Evolutionary conservation across 768 basidiomycete genomes (phyloP).

Genomic region (Roridomyces roridus): DNA sequence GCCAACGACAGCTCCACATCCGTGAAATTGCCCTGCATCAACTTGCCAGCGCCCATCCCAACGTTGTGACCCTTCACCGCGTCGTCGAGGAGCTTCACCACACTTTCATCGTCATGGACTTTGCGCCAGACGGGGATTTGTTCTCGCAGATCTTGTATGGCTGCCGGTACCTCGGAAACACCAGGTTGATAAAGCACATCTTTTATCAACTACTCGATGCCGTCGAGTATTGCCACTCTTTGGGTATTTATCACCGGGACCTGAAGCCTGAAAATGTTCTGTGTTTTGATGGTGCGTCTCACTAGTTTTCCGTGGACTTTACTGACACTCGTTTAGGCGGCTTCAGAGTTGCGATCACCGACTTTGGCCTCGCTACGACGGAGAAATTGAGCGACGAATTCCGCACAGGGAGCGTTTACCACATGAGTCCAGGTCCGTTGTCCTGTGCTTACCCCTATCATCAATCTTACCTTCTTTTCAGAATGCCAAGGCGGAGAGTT

Average conservation of each 20-base stretch:
- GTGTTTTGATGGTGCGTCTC: constrained; percentile 62
- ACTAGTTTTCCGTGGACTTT: not conserved
- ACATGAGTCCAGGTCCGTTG: constrained; percentile 90
- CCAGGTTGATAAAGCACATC: constrained; percentile 83
- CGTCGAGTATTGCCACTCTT: constrained; percentile 89
- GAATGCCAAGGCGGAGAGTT: constrained; percentile 87
- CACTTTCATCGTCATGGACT: constrained; percentile 95
- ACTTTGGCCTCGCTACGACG: constrained; percentile 94
- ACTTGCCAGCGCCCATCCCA: constrained; percentile 74
- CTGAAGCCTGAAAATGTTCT: constrained; percentile 97
- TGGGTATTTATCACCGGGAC: constrained; percentile 95
- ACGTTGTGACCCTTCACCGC: constrained; percentile 88
- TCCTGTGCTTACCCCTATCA: constrained; percentile 15
- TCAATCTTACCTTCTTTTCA: constrained; percentile 41
- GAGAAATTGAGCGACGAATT: constrained; percentile 87
- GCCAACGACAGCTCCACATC: constrained; percentile 79
- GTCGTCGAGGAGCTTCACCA: constrained; percentile 82
- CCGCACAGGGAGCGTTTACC: constrained; percentile 96
- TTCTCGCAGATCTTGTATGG: constrained; percentile 88
- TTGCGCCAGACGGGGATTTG: constrained; percentile 87
- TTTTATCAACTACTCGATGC: constrained; percentile 95
- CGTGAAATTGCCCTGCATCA: constrained; percentile 88
- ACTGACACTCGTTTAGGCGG: constrained; percentile 46
- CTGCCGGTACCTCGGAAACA: constrained; percentile 83
- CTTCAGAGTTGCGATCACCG: constrained; percentile 82